Evolutionary conservation across 2,329 filamentous ascomycete species (phyloP).

Genomic region (Alternaria conjuncta): DNA sequence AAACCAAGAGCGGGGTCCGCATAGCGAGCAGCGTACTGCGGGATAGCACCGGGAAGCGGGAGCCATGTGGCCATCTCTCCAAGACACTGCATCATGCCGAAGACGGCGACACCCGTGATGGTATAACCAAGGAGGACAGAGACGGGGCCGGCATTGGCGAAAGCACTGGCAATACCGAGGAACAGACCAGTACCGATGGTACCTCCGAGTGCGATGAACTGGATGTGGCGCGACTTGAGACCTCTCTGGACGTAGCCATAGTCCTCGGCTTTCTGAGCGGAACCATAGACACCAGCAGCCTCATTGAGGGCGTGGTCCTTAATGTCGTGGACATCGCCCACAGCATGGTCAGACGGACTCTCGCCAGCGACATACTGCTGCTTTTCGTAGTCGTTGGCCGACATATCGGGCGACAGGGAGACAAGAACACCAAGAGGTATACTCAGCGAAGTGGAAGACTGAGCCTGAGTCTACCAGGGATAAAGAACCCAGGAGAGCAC

Average conservation of each 20-base stretch:
- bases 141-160: constrained; percentile 42
- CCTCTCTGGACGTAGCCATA: constrained; percentile 24
- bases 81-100: constrained; percentile 52
- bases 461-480: constrained; percentile 7
- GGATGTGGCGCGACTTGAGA: constrained; percentile 62
- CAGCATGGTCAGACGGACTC: constrained; percentile 23
- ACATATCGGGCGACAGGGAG: constrained; percentile 19
- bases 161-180: constrained; percentile 43
- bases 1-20: constrained; percentile 55
- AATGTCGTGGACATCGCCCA: constrained; percentile 30
- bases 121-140: constrained; percentile 47
- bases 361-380: constrained; percentile 28
- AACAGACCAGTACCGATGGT: constrained; percentile 56
- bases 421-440: background rate
- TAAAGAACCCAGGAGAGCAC: constrained; percentile 10
- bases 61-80: constrained; percentile 53
- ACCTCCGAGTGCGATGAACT: constrained; percentile 66
- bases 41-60: constrained; percentile 47
- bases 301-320: constrained; percentile 49
- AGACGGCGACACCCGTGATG: constrained; percentile 44
- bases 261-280: constrained; percentile 52
- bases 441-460: background rate
- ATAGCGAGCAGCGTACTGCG: constrained; percentile 48
- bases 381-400: constrained; percentile 35
- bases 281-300: constrained; percentile 61